Base-by-base conservation (phyloP, 331 rosid species). In the Malus hybrid region DNA sequence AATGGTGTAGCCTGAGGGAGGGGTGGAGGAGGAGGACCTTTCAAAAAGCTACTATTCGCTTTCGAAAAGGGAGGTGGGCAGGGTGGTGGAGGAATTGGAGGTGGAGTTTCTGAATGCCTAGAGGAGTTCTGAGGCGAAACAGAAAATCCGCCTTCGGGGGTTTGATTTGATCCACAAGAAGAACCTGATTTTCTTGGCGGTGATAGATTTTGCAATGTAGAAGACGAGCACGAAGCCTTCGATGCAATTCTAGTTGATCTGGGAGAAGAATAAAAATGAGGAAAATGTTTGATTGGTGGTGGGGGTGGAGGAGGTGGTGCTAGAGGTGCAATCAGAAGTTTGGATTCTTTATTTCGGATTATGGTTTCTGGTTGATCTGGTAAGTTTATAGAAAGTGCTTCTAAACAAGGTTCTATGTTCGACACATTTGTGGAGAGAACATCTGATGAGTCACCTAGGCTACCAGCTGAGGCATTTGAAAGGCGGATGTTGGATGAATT, bases 11-110 rank as follows among this genome's bases (percentile, higher is more conserved):
- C 77, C 26, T 76, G 96, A 72, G 91, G 91, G 75, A 87, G 72
- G 15, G 98, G 91, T 15, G 93, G 96, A 76, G 97, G 99, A 50
- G 97, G 93, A 22, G 92, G 97, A 7, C 91, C 80, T 81, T 87
- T 93, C 18, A 33, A 24, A 55, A 77, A 82, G 34, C 65, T 68
- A 19, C 3, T 80, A 48, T 68, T 78, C 22, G 80, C 68, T 67
- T 79, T 90, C 8, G 33, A 68, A 81, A 83, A 75, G 46, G 96
- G 92, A 70, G 99, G 98, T 1, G 97, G 97, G 52, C 89, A 81
- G 28, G 97, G 97, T 61, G 99, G 97, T 53, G 93, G 86, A 48
- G 99, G 97, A 79, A 89, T 78, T 36, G 36, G 36, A 55, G 88
- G 63, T 53, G 87, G 79, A 68, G 86, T 68, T 68, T 76, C 69